These are phyloP conservation scores for Cryphonectria japonica DNA, from an alignment of 2,329 filamentous ascomycete species.

Conservation along the genomic window DNA sequence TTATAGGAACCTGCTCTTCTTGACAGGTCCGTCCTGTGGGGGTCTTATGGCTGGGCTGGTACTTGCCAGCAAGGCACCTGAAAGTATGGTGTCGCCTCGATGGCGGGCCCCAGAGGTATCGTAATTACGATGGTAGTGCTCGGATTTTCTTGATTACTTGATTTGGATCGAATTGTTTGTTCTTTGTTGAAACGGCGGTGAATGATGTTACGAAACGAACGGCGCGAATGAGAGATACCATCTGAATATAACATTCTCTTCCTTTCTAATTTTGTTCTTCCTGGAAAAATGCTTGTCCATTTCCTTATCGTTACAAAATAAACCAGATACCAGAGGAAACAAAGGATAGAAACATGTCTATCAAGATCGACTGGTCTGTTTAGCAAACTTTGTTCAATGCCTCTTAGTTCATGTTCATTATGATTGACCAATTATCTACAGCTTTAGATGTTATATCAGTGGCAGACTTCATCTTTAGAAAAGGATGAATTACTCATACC, in stretches of 20 bases:
- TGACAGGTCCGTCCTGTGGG: too few species aligned
- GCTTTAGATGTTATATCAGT: neutral
- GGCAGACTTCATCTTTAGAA: neutral
- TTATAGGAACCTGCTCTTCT: too few species aligned
- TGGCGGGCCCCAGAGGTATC: neutral
- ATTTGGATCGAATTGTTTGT: neutral
- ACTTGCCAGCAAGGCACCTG: neutral
- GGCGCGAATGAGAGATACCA: constrained; percentile 6
- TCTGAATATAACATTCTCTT: neutral
- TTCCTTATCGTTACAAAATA: neutral
- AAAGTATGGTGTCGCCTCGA: neutral
- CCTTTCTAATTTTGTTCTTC: neutral
- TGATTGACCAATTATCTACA: neutral
- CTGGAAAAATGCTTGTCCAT: neutral
- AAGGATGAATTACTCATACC: neutral
- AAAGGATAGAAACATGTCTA: neutral
- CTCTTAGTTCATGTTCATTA: neutral
- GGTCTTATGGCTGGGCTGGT: neutral
- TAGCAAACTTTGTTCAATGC: neutral
- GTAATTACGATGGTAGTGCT: neutral
- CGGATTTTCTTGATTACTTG: neutral
- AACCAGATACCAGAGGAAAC: neutral
- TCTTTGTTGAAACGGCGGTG: neutral
- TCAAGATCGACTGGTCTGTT: neutral
- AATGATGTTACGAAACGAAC: neutral